Percentiles rank a stretch among this genome's conserved stretches.
phyloP scores from a whole-genome alignment of 371 early-diverging fungal species.

The Rhizopus sp. region DNA sequence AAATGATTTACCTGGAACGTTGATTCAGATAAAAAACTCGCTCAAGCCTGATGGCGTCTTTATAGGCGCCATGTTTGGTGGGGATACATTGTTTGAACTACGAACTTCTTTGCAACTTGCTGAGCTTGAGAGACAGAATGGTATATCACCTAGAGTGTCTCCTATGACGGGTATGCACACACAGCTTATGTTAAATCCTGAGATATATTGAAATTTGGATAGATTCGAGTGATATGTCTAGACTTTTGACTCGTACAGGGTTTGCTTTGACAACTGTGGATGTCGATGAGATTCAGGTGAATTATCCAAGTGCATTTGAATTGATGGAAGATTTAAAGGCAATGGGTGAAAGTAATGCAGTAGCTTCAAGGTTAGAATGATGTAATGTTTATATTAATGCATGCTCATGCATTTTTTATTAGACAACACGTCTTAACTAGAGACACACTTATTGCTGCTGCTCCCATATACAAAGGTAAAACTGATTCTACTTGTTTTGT shows the following conservation, averaged over 20 bases:
- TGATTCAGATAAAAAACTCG: constrained; percentile 80
- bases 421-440: constrained; percentile 70
- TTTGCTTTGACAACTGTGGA: constrained; percentile 92
- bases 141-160: constrained; percentile 89
- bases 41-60: constrained; percentile 93
- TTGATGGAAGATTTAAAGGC: constrained; percentile 85
- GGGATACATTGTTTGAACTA: constrained; percentile 93
- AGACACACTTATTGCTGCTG: constrained; percentile 85
- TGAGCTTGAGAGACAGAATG: constrained; percentile 88
- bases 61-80: constrained; percentile 91
- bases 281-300: constrained; percentile 89
- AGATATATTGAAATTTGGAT: constrained; percentile 1
- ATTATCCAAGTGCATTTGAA: constrained; percentile 91
- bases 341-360: constrained; percentile 96
- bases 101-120: constrained; percentile 90
- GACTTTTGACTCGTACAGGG: constrained; percentile 81
- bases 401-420: constrained; percentile 4
- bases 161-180: constrained; percentile 77
- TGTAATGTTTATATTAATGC: background rate
- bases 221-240: constrained; percentile 84
- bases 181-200: background rate
- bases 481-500: background rate
- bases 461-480: constrained; percentile 85
- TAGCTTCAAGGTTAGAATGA: constrained; percentile 62
- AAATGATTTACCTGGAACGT: constrained; percentile 90